Percentiles rank a stretch among this genome's conserved stretches.
These are phyloP conservation scores for Evansstolkia leycettana DNA, from an alignment of 495 filamentous ascomycete species.

Conservation along the genomic window DNA sequence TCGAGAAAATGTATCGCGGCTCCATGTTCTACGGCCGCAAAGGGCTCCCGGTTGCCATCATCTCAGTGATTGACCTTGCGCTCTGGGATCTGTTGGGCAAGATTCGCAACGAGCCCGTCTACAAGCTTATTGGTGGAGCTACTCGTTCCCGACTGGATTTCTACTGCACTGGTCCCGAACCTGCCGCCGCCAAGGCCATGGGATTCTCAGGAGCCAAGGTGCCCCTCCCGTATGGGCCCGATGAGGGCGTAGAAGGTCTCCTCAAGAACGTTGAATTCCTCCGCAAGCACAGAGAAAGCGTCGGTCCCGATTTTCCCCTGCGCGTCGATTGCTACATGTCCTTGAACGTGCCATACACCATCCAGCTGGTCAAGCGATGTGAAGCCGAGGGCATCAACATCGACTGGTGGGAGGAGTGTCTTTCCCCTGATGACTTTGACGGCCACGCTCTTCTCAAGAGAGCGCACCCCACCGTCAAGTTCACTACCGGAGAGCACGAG, in stretches of 20 bases:
- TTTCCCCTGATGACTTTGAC: conserved; percentile 81
- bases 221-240: conserved; percentile 75
- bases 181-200: conserved; percentile 61
- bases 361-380: conserved; percentile 73
- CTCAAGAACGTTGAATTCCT: conserved; percentile 84
- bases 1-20: conserved; percentile 90
- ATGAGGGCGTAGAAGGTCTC: conserved; percentile 69
- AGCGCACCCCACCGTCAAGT: conserved; percentile 80
- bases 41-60: conserved; percentile 77
- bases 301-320: conserved; percentile 82
- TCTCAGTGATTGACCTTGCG: conserved; percentile 85
- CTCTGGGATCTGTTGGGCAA: conserved; percentile 88
- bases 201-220: conserved; percentile 87
- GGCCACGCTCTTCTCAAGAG: conserved; percentile 80
- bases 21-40: conserved; percentile 95
- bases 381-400: conserved; percentile 71
- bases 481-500: conserved; percentile 92
- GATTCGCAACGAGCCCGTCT: conserved; percentile 82
- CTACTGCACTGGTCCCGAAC: conserved; percentile 88
- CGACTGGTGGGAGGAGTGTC: conserved; percentile 94
- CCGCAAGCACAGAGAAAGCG: conserved; percentile 65
- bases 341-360: conserved; percentile 81
- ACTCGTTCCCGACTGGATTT: conserved; percentile 72
- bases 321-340: conserved; percentile 98
- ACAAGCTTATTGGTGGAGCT: conserved; percentile 82